Percentiles rank a stretch among this genome's conserved stretches.
phyloP scores from a whole-genome alignment of 345 rosid species.

The Citrus glauca region DNA sequence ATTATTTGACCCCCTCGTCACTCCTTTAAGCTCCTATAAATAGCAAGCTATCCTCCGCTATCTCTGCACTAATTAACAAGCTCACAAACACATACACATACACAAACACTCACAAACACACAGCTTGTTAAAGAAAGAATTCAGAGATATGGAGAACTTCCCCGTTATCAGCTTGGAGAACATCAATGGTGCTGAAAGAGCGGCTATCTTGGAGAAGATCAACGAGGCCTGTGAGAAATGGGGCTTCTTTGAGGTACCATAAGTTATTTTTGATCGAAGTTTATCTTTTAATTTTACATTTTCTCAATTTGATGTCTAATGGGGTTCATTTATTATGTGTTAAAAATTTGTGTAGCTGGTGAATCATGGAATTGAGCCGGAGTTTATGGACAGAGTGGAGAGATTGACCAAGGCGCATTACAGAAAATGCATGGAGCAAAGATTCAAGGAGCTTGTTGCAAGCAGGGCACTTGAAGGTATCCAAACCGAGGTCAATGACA shows the following conservation, averaged over 20 bases:
- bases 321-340: no score
- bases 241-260: constrained; percentile 92
- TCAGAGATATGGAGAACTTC: constrained; percentile 49
- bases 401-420: constrained; percentile 71
- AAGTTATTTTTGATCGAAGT: background rate
- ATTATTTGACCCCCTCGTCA: background rate
- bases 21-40: constrained; percentile 22
- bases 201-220: constrained; percentile 58
- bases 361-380: constrained; percentile 73
- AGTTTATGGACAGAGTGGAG: constrained; percentile 73
- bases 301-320: background rate
- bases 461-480: constrained; percentile 60
- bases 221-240: constrained; percentile 95
- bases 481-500: constrained; percentile 56
- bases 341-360: constrained; percentile 37
- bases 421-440: constrained; percentile 81
- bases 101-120: background rate
- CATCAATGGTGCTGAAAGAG: constrained; percentile 63
- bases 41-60: background rate
- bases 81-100: background rate
- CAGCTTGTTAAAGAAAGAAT: background rate
- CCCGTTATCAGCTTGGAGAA: constrained; percentile 70
- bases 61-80: background rate
- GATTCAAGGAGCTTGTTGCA: constrained; percentile 70
- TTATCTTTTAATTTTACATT: background rate